Conservation (phyloP, 257 asterid genomes). For the Solanum pinnatisectum region DNA sequence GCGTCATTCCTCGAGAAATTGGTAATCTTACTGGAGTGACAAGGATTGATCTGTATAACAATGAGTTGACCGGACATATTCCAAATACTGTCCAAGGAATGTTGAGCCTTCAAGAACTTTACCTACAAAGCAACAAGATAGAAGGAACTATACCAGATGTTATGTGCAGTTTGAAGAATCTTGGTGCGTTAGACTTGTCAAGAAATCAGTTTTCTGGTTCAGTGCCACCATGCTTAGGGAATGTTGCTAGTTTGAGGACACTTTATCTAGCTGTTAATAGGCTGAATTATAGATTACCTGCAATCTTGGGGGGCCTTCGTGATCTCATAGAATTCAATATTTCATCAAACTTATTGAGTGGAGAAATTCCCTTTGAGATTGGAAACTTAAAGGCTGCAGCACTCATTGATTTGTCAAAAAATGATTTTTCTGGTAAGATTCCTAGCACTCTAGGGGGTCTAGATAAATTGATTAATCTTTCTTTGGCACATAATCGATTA, state of each 20-base stretch:
- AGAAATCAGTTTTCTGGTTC: background rate
- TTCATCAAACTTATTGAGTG: too few relatives aligned
- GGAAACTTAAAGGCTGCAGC: too few relatives aligned
- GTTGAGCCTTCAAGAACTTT: background rate
- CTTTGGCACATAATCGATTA: background rate
- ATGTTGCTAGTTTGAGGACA: background rate
- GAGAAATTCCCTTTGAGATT: too few relatives aligned
- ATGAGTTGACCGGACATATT: background rate
- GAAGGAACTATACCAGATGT: background rate
- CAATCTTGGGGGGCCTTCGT: too few relatives aligned
- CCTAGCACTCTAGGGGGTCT: too few relatives aligned
- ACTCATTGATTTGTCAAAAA: too few relatives aligned
- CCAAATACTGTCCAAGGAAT: background rate
- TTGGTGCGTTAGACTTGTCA: background rate
- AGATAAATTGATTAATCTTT: background rate
- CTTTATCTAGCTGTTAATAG: background rate
- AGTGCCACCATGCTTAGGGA: background rate
- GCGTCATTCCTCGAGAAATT: background rate
- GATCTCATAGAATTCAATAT: background rate
- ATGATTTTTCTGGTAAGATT: too few relatives aligned
- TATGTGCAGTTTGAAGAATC: background rate
- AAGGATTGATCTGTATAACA: background rate
- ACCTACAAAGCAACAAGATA: too few relatives aligned
- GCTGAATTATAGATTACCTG: background rate
- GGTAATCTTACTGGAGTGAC: background rate